A percentile compares a stretch with the other conserved stretches of the same genome.
Conservation (phyloP, 169 alveolate species). For the Eimeria falciformis region DNA sequence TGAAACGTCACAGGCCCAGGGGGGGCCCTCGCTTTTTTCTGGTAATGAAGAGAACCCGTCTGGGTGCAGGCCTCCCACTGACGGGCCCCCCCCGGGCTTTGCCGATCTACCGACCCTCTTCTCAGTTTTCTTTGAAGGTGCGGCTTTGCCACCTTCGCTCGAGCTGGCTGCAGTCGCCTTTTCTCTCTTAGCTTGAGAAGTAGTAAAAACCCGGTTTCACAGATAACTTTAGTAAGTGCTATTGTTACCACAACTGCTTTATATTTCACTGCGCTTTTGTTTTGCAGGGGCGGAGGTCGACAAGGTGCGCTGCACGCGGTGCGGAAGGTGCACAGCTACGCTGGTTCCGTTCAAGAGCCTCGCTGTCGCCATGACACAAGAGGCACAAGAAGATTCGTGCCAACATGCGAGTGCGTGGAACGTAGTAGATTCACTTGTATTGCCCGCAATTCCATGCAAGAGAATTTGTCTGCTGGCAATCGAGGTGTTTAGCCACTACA, state of each 20-base stretch:
- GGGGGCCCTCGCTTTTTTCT: background rate
- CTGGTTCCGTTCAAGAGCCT: conserved; percentile 75
- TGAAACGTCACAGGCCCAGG: background rate
- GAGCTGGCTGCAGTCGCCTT: background rate
- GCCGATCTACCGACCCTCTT: conserved; percentile 54
- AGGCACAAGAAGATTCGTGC: conserved; percentile 76
- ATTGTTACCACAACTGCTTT: background rate
- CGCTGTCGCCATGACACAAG: conserved; percentile 77
- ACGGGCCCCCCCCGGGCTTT: background rate
- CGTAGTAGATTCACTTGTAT: too few species aligned
- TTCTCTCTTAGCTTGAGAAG: too few species aligned
- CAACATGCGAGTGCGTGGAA: conserved; percentile 50
- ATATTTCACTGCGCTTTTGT: background rate
- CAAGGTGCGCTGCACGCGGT: conserved; percentile 65
- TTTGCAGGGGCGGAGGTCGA: conserved; percentile 73
- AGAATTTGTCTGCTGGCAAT: too few species aligned
- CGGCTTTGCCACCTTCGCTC: background rate
- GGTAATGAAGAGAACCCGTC: background rate
- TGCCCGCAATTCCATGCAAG: too few species aligned
- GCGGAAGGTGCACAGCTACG: conserved; percentile 76
- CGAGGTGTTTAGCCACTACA: too few species aligned
- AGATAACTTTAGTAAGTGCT: background rate
- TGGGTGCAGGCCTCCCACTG: background rate
- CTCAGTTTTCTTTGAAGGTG: conserved; percentile 72
- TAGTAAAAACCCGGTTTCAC: too few species aligned